Conservation (phyloP, 1,284 basidiomycete genomes). For the Lentinula novae-zelandiae region DNA sequence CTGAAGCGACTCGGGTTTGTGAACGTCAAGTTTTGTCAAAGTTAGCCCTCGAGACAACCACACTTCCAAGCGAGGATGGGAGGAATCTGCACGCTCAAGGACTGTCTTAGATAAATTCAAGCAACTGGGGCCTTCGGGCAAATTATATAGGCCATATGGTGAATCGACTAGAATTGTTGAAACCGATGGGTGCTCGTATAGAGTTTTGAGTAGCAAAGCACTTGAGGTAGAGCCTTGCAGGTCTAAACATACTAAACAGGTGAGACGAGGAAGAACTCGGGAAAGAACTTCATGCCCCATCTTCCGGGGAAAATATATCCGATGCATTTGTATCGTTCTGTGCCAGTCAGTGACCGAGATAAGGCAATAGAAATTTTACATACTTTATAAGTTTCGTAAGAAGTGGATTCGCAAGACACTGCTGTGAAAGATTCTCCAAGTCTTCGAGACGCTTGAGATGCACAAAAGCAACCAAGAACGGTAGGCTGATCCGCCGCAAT, state of each 20-base stretch:
- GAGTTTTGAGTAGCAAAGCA: background rate
- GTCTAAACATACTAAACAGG: background rate
- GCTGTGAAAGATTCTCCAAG: no score
- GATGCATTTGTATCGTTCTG: no score
- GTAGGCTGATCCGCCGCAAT: no score
- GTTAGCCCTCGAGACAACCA: background rate
- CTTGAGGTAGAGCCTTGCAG: background rate
- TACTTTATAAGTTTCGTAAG: no score
- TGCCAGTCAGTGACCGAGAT: no score
- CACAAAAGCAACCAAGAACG: no score
- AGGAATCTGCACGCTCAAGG: background rate
- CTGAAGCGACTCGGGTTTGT: background rate
- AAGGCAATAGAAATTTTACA: no score
- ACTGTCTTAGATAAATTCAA: background rate
- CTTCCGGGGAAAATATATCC: no score
- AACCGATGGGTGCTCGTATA: background rate
- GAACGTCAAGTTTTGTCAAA: background rate
- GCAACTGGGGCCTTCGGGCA: no score
- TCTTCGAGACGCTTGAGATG: no score
- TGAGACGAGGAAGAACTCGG: background rate
- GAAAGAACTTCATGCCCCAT: background rate
- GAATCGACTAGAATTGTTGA: background rate
- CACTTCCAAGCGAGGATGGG: background rate
- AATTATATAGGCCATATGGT: no score
- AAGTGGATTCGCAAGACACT: no score